A percentile compares a stretch with the other conserved stretches of the same genome.
Evolutionary conservation across 352 stramenopile genomes (phyloP).

Genomic region (Pythium volutum): DNA sequence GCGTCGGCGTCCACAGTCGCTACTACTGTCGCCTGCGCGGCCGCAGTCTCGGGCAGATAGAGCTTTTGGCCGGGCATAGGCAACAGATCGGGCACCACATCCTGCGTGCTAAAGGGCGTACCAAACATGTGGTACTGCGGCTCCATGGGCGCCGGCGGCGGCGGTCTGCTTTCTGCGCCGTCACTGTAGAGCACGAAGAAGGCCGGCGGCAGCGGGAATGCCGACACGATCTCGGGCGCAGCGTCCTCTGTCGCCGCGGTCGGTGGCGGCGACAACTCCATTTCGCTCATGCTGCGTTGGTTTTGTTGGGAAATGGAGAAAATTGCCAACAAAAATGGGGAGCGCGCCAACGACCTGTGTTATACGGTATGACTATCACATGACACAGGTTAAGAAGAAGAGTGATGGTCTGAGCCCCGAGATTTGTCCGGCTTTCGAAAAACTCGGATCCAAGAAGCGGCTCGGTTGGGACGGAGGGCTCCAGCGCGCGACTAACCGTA

Average conservation of each 20-base stretch:
- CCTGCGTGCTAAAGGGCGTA: constrained; percentile 78
- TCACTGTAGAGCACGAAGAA: constrained; percentile 78
- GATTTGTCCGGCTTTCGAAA: no score
- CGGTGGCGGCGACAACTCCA: constrained; percentile 14
- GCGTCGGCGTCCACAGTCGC: neutral
- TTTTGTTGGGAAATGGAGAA: neutral
- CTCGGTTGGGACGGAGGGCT: neutral
- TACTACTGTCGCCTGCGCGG: neutral
- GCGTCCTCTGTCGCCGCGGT: constrained; percentile 32
- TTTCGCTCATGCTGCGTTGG: constrained; percentile 10
- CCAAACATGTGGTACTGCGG: constrained; percentile 87
- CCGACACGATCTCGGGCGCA: constrained; percentile 78
- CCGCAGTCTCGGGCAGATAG: constrained; percentile 27
- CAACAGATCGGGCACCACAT: constrained; percentile 75
- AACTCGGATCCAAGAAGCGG: neutral
- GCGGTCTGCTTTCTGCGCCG: constrained; percentile 40
- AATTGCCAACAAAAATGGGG: neutral
- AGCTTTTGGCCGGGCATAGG: constrained; percentile 59
- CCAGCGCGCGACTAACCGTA: neutral
- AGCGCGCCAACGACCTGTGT: neutral
- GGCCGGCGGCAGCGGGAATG: constrained; percentile 74
- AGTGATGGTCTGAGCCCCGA: neutral
- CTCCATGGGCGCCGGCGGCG: constrained; percentile 65
- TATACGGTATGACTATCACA: neutral
- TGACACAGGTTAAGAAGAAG: neutral